Percentiles rank a stretch among this genome's conserved stretches.
Conservation (phyloP, 78 protist genomes). For the Paratrimastix pyriformis region DNA sequence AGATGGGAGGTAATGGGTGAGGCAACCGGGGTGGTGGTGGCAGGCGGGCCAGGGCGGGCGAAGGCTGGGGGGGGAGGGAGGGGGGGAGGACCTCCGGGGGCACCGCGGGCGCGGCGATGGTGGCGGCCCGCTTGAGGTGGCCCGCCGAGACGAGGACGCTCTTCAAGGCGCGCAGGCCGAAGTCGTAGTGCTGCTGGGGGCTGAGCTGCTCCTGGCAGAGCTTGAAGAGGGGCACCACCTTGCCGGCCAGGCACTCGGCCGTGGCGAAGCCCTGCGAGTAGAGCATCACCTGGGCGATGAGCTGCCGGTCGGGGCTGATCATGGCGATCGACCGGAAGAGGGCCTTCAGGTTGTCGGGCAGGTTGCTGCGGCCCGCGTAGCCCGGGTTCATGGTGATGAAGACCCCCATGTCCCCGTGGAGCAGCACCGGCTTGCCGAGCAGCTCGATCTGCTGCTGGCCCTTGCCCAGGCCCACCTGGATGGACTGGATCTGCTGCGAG, state of each 20-base stretch:
- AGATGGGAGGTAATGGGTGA: not conserved
- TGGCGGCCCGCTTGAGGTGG: slow-evolving; percentile 54
- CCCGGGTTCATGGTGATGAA: slow-evolving; percentile 99
- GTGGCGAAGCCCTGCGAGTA: slow-evolving; percentile 86
- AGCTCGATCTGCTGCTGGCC: slow-evolving; percentile 49
- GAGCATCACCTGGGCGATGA: slow-evolving; percentile 93
- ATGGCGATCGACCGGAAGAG: slow-evolving; percentile 76
- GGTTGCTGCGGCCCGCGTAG: slow-evolving; percentile 94
- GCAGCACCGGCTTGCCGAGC: slow-evolving; percentile 27
- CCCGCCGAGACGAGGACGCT: slow-evolving; percentile 86
- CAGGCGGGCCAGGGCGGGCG: not conserved
- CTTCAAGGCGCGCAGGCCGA: slow-evolving; percentile 96
- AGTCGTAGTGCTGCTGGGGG: slow-evolving; percentile 93
- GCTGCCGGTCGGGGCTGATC: slow-evolving; percentile 81
- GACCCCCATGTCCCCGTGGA: slow-evolving; percentile 67
- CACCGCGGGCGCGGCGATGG: not conserved
- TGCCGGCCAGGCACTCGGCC: slow-evolving; percentile 75
- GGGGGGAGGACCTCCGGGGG: not conserved
- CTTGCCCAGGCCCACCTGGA: slow-evolving; percentile 70
- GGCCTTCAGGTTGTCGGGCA: slow-evolving; percentile 97
- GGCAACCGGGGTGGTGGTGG: not conserved
- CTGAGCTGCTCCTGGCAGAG: slow-evolving; percentile 83
- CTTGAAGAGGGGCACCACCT: slow-evolving; percentile 86
- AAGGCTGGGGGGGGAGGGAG: not conserved
- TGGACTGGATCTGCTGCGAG: slow-evolving; percentile 92